Conservation (phyloP, 495 filamentous ascomycete species). For the Chaetomidium leptoderma region DNA sequence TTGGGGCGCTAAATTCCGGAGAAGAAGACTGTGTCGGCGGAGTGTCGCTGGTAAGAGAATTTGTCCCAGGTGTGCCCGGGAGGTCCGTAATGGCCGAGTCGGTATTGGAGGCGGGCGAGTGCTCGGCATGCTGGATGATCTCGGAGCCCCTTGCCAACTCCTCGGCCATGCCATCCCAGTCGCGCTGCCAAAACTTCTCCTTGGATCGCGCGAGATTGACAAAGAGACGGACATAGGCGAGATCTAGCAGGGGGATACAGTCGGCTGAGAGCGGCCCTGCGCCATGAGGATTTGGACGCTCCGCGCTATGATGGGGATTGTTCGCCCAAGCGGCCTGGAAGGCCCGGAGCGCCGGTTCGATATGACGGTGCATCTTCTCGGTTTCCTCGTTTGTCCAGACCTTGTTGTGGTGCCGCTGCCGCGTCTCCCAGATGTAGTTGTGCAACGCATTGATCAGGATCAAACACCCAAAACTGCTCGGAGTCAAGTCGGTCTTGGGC, state of each 20-base stretch:
- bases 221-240: conserved; percentile 90
- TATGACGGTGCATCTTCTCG: conserved; percentile 92
- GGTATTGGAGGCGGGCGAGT: conserved; percentile 53
- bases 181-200: conserved; percentile 89
- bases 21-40: conserved; percentile 53
- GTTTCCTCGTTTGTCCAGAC: conserved; percentile 90
- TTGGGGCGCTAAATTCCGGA: conserved; percentile 43
- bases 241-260: conserved; percentile 87
- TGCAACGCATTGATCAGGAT: conserved; percentile 93
- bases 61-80: conserved; percentile 46
- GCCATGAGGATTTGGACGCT: conserved; percentile 87
- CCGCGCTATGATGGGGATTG: conserved; percentile 79
- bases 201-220: conserved; percentile 89
- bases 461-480: conserved; percentile 92
- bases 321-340: conserved; percentile 94
- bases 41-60: conserved; percentile 51
- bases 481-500: conserved; percentile 63
- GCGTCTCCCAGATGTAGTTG: conserved; percentile 98
- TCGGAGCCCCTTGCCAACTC: conserved; percentile 76
- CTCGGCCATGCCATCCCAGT: conserved; percentile 89
- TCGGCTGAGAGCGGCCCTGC: conserved; percentile 86
- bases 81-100: conserved; percentile 48
- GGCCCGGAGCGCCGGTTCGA: conserved; percentile 88
- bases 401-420: conserved; percentile 83
- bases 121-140: conserved; percentile 69